Conservation (phyloP, 2,329 filamentous ascomycete genomes). For the Pleurostoma richardsiae region DNA sequence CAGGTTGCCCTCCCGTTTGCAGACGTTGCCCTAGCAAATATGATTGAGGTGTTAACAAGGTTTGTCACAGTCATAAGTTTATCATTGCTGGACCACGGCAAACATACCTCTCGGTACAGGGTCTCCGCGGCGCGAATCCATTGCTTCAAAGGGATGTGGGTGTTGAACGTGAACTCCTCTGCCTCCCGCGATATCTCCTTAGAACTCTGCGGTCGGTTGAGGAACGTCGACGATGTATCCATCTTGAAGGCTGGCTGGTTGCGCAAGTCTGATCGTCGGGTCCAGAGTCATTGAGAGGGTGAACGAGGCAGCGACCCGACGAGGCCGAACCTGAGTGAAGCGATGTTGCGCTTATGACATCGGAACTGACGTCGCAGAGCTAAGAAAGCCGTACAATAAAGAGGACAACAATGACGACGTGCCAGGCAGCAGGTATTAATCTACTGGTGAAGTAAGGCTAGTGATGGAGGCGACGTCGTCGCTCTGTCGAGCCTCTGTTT, state of each 20-base stretch:
- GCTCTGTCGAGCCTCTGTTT: too few relatives aligned
- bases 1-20: conserved; percentile 79
- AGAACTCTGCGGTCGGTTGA: conserved; percentile 60
- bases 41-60: conserved; percentile 15
- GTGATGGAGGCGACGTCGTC: too few relatives aligned
- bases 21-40: conserved; percentile 67
- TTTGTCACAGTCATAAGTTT: too few relatives aligned
- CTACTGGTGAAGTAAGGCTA: too few relatives aligned
- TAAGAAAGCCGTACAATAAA: too few relatives aligned
- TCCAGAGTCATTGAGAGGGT: too few relatives aligned
- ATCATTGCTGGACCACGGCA: background rate
- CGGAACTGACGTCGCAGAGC: too few relatives aligned
- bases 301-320: too few relatives aligned
- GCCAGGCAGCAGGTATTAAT: too few relatives aligned
- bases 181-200: conserved; percentile 75
- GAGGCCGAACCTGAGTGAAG: too few relatives aligned
- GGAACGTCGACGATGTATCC: conserved; percentile 22
- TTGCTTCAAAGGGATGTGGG: conserved; percentile 68
- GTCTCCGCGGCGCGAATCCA: conserved; percentile 80
- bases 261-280: background rate
- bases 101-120: conserved; percentile 72
- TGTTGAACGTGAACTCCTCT: conserved; percentile 75
- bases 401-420: too few relatives aligned
- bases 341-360: too few relatives aligned
- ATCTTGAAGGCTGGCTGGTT: conserved; percentile 14